Evolutionary conservation across 129 eudicot species (phyloP), one percentile per base, ranked within the genome.

Genomic region (Escallonia herrerae): DNA sequence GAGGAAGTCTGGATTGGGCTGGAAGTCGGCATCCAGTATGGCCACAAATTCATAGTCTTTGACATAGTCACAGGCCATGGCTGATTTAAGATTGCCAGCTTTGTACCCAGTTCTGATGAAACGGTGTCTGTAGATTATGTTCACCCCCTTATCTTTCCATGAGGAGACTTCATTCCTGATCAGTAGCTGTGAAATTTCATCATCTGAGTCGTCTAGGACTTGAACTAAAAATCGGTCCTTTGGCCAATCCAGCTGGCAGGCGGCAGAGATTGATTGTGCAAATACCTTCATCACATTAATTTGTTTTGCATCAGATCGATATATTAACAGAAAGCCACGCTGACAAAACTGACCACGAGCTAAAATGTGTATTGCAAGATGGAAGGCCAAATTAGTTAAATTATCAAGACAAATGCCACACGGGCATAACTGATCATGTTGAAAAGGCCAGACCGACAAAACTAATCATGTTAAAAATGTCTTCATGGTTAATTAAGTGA

Each of bases 11-110:
- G 89, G 85, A 50, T 79, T 81, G 52, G 97, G 97, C 69, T 86
- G 95, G 74, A 90, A 90, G 60, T 90, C 97, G 5, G 97, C 97
- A 75, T 86, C 95, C 67, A 90, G 82, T 38, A 90, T 86, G 7
- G 97, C 88, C 33, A 86, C 97, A 48, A 86, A 90, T 63, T 90
- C 97, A 38, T 86, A 86, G 75, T 90, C 73, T 66, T 90, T 86
- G 52, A 90, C 97, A 70, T 90, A 90, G 73, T 90, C 95, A 83
- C 97, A 86, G 14, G 95, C 74, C 97, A 90, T 90, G 60, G 97
- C 97, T 22, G 97, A 86, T 63, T 90, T 89, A 33, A 90, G 78
- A 74, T 90, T 90, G 44, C 97, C 97, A 37, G 97, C 97, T 80
- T 90, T 90, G 76, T 86, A 86, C 42, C 96, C 96, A 9, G 96